Base-by-base conservation (phyloP, 1,284 basidiomycete species). In the Acaromyces ingoldii region DNA sequence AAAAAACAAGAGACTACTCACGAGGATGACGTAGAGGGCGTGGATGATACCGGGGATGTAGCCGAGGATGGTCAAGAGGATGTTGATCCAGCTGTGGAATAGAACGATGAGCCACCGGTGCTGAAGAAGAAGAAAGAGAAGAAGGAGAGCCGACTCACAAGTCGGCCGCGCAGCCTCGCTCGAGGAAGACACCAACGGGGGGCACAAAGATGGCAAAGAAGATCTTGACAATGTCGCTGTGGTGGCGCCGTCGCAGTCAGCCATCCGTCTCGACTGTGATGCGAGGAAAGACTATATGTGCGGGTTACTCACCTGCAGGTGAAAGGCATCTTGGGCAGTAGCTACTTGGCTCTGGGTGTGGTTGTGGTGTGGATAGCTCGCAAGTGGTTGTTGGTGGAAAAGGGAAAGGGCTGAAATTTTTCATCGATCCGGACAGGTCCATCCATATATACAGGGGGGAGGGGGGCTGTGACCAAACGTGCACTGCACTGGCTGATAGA, bases 1-100 rank as follows among this genome's bases (percentile, higher is more conserved):
- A n/a, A n/a, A n/a, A n/a, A n/a, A n/a, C n/a, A n/a, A n/a, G n/a
- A n/a, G n/a, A n/a, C n/a, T n/a, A n/a, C n/a, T n/a, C n/a, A n/a
- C n/a, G 63, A 68, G 60, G 54, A 68, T 68, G 53, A 68, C 59
- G 63, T 68, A 68, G 37, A 68, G 57, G 31, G 66, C 66, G 62
- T 67, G 64, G 53, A 69, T 62, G 62, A 69, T 69, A 53, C 66
- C 66, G 21, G 66, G 53, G 26, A 54, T 45, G 46, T 58, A 68
- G 55, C 66, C 66, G 31, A 69, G 65, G 44, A 69, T 69, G 47
- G 62, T 66, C 49, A 66, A 54, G 37, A 67, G 53, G 40, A 69
- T 58, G 60, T 51, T 47, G 38, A 51, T 49, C 51, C 49, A 51
- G 48, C n/a, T n/a, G n/a, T n/a, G n/a, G n/a, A n/a, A n/a, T n/a